Percentiles rank a stretch among this genome's conserved stretches.
Evolutionary conservation across 495 filamentous ascomycete genomes (phyloP).

Genomic region (Recurvomyces mirabilis): DNA sequence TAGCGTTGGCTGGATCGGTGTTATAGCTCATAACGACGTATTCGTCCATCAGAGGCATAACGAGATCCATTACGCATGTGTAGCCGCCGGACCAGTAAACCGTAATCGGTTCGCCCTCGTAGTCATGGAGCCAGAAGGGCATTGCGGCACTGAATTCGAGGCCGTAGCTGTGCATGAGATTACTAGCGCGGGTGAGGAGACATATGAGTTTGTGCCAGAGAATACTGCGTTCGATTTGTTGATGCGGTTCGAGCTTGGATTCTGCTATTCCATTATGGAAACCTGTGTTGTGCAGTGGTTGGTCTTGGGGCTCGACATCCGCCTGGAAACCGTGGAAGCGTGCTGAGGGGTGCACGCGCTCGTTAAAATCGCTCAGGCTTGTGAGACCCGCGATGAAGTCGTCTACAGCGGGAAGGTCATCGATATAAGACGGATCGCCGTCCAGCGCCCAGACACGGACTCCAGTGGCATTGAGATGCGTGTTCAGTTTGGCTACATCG

Average conservation of each 20-base stretch:
- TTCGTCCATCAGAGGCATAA: conserved; percentile 5
- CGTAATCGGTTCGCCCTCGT: conserved; percentile 1
- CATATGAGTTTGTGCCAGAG: background rate
- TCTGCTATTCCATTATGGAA: conserved; percentile 5
- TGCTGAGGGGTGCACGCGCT: background rate
- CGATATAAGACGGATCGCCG: background rate
- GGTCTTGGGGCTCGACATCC: conserved; percentile 1
- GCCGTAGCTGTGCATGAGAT: background rate
- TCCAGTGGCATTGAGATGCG: background rate
- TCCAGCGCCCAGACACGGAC: conserved; percentile 5
- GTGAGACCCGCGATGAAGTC: background rate
- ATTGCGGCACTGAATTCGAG: conserved; percentile 2
- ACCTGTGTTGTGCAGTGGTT: background rate
- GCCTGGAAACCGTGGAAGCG: conserved; percentile 7
- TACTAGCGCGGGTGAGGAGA: background rate
- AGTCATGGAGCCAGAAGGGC: conserved; percentile 2
- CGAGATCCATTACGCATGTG: conserved; percentile 1
- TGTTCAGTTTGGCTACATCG: conserved; percentile 2
- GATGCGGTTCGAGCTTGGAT: background rate
- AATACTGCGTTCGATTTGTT: background rate
- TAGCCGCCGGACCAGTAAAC: background rate
- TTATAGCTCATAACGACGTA: conserved; percentile 9
- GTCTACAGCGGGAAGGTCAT: background rate
- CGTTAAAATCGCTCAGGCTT: conserved; percentile 1
- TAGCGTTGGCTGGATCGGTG: background rate